Evolutionary conservation across 2,329 filamentous ascomycete species (phyloP), one percentile per base, ranked within the genome.

Genomic region (Hymenoscyphus occultus): DNA sequence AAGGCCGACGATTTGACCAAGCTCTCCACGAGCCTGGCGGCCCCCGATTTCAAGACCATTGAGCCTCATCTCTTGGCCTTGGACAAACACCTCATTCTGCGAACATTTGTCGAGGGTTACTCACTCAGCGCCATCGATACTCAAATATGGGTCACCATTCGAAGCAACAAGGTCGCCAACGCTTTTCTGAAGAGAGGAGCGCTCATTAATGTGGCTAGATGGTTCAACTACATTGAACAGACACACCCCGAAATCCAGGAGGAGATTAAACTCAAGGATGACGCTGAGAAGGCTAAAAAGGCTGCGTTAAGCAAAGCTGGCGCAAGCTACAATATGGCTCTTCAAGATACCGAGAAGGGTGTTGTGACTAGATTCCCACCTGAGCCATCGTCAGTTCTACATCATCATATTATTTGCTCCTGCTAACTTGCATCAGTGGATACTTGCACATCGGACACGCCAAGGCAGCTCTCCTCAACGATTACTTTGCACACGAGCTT

Each of bases 391-490:
- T 90, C 78, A 78, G 86, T 81, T 64, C 19, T 51, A 14, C 62
- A 57, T 64, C n/a, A 2, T 16, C 31, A 39, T 7, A 13, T 16
- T 35, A 2, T 35, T 35, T 39, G 35, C n/a, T 14, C 56, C 13
- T 61, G 60, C 63, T 74, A 64, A 70, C 60, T 64, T 39, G 16
- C 48, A 31, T 64, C 39, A 76, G 70, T 71, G 93, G 93, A 67
- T 97, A 96, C 76, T 86, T 97, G 56, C 94, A 97, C 80, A 96
- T 97, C 69, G 94, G 94, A 62, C 94, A 98, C 80, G 92, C 93
- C 71, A 98, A 98, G 80, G 93, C 93, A 39, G 93, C 93, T 5
- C 84, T 96, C 63, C 86, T 98, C 64, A 97, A 95, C 80, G 93
- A 98, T 77, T 98, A 96, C 83, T 98, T 98, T 73, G 94, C 93